Evolutionary conservation across 2,329 filamentous ascomycete species (phyloP).

Genomic region (Xylariomycetidae sp.): DNA sequence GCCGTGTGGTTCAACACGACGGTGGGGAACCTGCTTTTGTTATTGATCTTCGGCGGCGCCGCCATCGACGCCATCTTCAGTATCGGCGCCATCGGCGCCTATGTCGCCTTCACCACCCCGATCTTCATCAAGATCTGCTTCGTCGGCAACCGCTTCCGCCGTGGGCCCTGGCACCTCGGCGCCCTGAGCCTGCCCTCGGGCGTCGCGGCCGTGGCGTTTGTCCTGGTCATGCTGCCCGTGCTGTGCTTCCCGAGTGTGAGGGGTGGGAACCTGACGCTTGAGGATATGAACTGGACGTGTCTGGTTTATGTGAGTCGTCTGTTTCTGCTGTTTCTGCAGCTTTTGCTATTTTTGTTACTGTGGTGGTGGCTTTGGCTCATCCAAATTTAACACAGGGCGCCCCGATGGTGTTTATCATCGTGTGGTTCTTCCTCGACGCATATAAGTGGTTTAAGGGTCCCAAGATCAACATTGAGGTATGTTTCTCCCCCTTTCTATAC

Average conservation of each 20-base stretch:
- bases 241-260: constrained; percentile 59
- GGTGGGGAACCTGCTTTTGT: constrained; percentile 54
- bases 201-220: constrained; percentile 51
- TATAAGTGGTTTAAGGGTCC: constrained; percentile 67
- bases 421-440: constrained; percentile 62
- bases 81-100: constrained; percentile 65
- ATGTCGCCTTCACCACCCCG: constrained; percentile 55
- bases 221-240: constrained; percentile 63
- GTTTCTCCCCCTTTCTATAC: background rate
- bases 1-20: constrained; percentile 63
- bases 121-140: constrained; percentile 56
- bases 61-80: constrained; percentile 66
- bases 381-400: constrained; percentile 39
- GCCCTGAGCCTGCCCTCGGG: constrained; percentile 54
- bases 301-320: constrained; percentile 44
- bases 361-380: background rate
- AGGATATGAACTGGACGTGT: constrained; percentile 64
- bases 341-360: background rate
- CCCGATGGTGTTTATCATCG: constrained; percentile 52
- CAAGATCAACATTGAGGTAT: constrained; percentile 57
- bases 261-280: constrained; percentile 45
- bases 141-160: constrained; percentile 59
- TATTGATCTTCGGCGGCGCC: constrained; percentile 60
- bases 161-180: constrained; percentile 66
- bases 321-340: background rate